Evolutionary conservation across 192 early-diverging fungal species (phyloP).

Genomic region (Podila minutissima): DNA sequence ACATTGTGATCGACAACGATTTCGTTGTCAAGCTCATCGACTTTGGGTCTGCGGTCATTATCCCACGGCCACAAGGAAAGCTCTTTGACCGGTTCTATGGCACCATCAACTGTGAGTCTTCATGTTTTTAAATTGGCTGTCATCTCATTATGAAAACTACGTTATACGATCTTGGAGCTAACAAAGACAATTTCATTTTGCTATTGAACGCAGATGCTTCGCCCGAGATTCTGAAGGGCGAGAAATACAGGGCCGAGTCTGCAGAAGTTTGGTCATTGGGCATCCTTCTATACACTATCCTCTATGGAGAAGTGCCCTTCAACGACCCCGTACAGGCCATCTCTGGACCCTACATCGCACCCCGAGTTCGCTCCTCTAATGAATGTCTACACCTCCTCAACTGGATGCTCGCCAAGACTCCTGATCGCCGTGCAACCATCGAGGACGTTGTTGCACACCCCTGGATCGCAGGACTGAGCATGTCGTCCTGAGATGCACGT

Average conservation of each 20-base stretch:
- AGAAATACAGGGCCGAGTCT: conserved; percentile 64
- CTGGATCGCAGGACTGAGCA: conserved; percentile 59
- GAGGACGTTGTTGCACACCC: conserved; percentile 67
- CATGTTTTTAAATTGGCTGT: too few relatives aligned
- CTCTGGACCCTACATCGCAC: conserved; percentile 54
- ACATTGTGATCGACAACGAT: conserved; percentile 71
- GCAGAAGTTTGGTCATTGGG: conserved; percentile 78
- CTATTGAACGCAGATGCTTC: conserved; percentile 56
- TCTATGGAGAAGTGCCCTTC: conserved; percentile 72
- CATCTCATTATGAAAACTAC: too few relatives aligned
- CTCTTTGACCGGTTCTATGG: conserved; percentile 70
- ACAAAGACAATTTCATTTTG: too few relatives aligned
- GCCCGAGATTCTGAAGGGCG: conserved; percentile 70
- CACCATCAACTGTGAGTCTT: conserved; percentile 64
- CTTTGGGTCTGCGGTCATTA: conserved; percentile 69
- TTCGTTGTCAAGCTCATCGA: conserved; percentile 74
- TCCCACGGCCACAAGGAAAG: conserved; percentile 53
- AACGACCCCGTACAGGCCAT: conserved; percentile 62
- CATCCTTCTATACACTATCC: conserved; percentile 72
- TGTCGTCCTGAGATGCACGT: neutral
- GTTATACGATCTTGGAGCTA: too few relatives aligned
- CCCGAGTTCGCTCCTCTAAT: conserved; percentile 56
- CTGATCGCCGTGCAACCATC: conserved; percentile 67
- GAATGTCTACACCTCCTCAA: conserved; percentile 67
- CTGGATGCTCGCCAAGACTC: conserved; percentile 72